These are phyloP conservation scores for Mortierella sp. DNA, from an alignment of 371 early-diverging fungal species.

Conservation along the genomic window DNA sequence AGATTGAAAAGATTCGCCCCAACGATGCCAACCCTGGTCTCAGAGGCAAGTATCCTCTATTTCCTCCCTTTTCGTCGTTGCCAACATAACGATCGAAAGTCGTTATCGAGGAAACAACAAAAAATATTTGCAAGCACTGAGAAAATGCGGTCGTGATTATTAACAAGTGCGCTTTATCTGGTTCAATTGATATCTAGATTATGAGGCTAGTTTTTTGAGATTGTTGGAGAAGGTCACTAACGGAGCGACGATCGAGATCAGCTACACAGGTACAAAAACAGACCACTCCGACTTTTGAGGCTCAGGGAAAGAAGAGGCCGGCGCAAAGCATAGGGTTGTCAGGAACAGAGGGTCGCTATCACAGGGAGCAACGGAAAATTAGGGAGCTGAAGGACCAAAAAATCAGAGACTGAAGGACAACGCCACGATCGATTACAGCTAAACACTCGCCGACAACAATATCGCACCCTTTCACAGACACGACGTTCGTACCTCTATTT, in stretches of 20 bases:
- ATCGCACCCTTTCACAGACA: no score
- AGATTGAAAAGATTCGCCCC: slow-evolving; percentile 91
- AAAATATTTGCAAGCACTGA: background rate
- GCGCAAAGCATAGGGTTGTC: background rate
- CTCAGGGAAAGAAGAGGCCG: no score
- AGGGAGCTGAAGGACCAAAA: no score
- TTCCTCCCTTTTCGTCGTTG: no score
- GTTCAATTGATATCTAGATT: slow-evolving; percentile 68
- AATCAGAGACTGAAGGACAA: no score
- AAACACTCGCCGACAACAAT: no score
- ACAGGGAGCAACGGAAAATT: no score
- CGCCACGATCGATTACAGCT: no score
- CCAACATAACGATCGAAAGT: background rate
- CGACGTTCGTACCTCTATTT: no score
- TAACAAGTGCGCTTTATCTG: background rate
- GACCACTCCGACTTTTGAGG: background rate
- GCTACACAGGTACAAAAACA: slow-evolving; percentile 81
- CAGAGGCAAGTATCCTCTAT: slow-evolving; percentile 64
- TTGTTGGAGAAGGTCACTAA: slow-evolving; percentile 94
- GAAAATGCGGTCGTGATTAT: background rate
- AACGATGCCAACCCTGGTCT: slow-evolving; percentile 92
- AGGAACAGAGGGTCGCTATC: background rate
- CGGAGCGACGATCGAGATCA: slow-evolving; percentile 92
- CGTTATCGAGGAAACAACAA: background rate
- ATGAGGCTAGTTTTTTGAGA: slow-evolving; percentile 88